Evolutionary conservation across 2,329 filamentous ascomycete species (phyloP).

Genomic region (Neophaeococcomyces mojaviensis): DNA sequence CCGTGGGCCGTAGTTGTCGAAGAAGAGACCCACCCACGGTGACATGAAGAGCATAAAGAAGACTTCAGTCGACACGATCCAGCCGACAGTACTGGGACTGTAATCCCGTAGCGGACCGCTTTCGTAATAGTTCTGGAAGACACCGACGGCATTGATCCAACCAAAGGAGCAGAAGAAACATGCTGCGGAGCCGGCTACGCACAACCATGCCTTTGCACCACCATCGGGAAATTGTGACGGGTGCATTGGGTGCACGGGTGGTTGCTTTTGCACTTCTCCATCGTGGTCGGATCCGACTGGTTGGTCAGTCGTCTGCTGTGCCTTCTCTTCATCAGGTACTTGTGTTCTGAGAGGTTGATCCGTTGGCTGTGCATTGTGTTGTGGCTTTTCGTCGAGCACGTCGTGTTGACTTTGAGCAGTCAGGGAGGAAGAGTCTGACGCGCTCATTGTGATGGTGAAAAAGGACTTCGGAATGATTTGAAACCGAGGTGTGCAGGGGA

Average conservation of each 20-base stretch:
- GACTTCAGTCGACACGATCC: conserved; percentile 51
- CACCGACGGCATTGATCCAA: conserved; percentile 36
- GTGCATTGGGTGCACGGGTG: conserved; percentile 16
- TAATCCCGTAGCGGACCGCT: conserved; percentile 41
- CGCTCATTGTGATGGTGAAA: no score
- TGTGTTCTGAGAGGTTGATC: not conserved
- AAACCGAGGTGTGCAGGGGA: no score
- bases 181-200: conserved; percentile 44
- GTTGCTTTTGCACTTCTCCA: not conserved
- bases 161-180: conserved; percentile 45
- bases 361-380: not conserved
- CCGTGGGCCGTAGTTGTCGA: conserved; percentile 56
- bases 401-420: no score
- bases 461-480: no score
- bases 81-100: conserved; percentile 51
- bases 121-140: conserved; percentile 55
- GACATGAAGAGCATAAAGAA: conserved; percentile 38
- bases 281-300: conserved; percentile 4
- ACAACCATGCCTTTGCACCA: conserved; percentile 50
- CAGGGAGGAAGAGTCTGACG: no score
- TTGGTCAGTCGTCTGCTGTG: not conserved
- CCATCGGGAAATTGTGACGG: conserved; percentile 43
- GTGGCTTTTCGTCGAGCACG: not conserved
- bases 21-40: conserved; percentile 56
- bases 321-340: not conserved